A percentile compares a stretch with the other conserved stretches of the same genome.
Conservation (phyloP, 495 filamentous ascomycete species). For the Tuber borchii region DNA sequence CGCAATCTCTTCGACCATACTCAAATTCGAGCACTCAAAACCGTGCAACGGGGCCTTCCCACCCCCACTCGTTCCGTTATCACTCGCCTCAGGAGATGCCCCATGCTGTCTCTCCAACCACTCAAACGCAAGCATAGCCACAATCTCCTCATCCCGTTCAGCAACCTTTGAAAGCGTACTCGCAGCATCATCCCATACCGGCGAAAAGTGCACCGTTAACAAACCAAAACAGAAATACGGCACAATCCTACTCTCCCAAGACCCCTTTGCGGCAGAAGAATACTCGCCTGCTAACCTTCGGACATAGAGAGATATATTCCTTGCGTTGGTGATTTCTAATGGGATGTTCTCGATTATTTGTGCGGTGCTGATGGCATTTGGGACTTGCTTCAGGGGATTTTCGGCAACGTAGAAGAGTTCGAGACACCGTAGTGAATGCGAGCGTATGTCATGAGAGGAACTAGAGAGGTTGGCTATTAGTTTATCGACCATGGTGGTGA, state of each 20-base stretch:
- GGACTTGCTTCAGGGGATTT: constrained; percentile 42
- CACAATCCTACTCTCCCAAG: constrained; percentile 64
- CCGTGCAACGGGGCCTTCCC: constrained; percentile 48
- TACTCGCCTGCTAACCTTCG: constrained; percentile 65
- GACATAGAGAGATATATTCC: constrained; percentile 73
- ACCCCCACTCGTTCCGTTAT: constrained; percentile 5
- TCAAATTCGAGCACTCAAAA: constrained; percentile 76
- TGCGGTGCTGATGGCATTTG: constrained; percentile 48
- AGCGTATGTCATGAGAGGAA: constrained; percentile 63
- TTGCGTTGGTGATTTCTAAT: constrained; percentile 63
- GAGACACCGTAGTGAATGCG: constrained; percentile 64
- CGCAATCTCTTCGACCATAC: constrained; percentile 50
- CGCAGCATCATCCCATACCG: constrained; percentile 76
- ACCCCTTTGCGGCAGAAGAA: constrained; percentile 49
- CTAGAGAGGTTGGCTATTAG: constrained; percentile 65
- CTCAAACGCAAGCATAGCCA: constrained; percentile 66
- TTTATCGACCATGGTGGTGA: constrained; percentile 54
- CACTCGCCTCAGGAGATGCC: neutral
- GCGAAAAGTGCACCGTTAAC: constrained; percentile 72
- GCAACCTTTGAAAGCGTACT: constrained; percentile 67
- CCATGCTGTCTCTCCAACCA: constrained; percentile 53
- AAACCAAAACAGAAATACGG: constrained; percentile 73
- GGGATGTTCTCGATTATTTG: constrained; percentile 71
- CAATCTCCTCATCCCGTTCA: constrained; percentile 64
- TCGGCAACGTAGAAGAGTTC: constrained; percentile 44